Evolutionary conservation across 1,284 basidiomycete genomes (phyloP).

Genomic region (Microbotryomycetes sp.): DNA sequence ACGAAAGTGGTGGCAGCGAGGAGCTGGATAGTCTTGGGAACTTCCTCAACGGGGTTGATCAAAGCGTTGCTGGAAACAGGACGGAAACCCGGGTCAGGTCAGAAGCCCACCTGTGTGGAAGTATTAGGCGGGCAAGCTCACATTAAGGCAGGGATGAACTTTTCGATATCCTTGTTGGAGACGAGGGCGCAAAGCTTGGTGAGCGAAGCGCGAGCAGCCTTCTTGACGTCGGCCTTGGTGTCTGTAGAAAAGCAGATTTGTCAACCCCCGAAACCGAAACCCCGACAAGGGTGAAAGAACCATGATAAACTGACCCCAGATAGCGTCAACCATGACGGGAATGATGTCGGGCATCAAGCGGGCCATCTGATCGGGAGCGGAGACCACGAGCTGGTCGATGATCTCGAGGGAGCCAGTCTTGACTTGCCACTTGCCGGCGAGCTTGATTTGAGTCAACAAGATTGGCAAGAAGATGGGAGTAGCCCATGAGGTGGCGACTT

Average conservation of each 20-base stretch:
- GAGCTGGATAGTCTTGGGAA: slow-evolving; percentile 88
- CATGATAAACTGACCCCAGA: slow-evolving; percentile 54
- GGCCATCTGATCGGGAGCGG: slow-evolving; percentile 77
- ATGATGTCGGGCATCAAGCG: slow-evolving; percentile 93
- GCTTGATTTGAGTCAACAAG: slow-evolving; percentile 89
- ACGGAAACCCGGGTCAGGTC: slow-evolving; percentile 65
- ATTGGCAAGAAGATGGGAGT: slow-evolving; percentile 76
- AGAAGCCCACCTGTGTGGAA: no score
- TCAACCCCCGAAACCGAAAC: neutral
- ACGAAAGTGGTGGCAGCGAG: slow-evolving; percentile 99
- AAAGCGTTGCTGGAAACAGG: slow-evolving; percentile 94
- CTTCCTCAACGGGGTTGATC: slow-evolving; percentile 99
- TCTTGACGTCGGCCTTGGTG: slow-evolving; percentile 99
- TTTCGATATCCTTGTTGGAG: slow-evolving; percentile 98
- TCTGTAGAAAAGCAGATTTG: slow-evolving; percentile 47
- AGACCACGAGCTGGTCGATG: slow-evolving; percentile 83
- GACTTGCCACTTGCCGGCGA: slow-evolving; percentile 98
- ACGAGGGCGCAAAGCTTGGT: slow-evolving; percentile 88
- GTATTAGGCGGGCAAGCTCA: neutral
- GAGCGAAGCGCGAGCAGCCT: slow-evolving; percentile 90
- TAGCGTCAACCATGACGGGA: slow-evolving; percentile 88
- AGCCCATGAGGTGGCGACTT: slow-evolving; percentile 86
- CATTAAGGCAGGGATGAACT: slow-evolving; percentile 39
- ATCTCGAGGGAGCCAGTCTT: slow-evolving; percentile 83
- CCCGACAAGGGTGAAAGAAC: neutral